phyloP scores from a whole-genome alignment of 176 grass and related monocot species.

The Luzula sylvatica region DNA sequence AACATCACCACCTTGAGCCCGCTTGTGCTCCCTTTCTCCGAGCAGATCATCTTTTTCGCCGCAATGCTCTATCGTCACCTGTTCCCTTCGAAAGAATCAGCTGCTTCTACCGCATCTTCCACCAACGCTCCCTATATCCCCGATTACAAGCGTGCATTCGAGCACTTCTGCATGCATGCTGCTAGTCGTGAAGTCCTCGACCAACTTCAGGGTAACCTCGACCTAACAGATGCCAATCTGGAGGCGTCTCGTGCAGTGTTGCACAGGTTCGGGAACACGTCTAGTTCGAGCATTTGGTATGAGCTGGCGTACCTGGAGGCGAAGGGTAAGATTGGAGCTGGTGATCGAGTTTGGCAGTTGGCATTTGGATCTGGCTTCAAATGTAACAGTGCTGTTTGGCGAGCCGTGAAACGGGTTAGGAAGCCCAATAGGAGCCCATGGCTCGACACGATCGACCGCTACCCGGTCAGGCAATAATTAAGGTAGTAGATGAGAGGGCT shows the following conservation, averaged over 20 bases:
- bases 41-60: slow-evolving; percentile 93
- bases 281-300: slow-evolving; percentile 98
- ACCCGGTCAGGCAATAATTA: slow-evolving; percentile 24
- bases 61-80: slow-evolving; percentile 80
- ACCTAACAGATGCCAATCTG: slow-evolving; percentile 48
- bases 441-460: slow-evolving; percentile 68
- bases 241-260: slow-evolving; percentile 87
- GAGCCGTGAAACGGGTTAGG: slow-evolving; percentile 56
- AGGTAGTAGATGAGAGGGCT: too few species aligned
- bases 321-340: slow-evolving; percentile 66
- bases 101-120: slow-evolving; percentile 6
- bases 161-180: slow-evolving; percentile 98
- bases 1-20: slow-evolving; percentile 97
- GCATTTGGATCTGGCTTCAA: slow-evolving; percentile 98
- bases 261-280: slow-evolving; percentile 94
- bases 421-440: slow-evolving; percentile 63
- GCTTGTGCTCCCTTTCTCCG: slow-evolving; percentile 85
- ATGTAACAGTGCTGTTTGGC: slow-evolving; percentile 98
- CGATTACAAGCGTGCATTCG: slow-evolving; percentile 93
- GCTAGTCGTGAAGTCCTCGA: slow-evolving; percentile 89
- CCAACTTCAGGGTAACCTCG: slow-evolving; percentile 82
- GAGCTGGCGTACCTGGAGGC: slow-evolving; percentile 88
- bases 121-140: slow-evolving; percentile 74
- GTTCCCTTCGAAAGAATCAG: slow-evolving; percentile 42
- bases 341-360: slow-evolving; percentile 98